A percentile compares a stretch with the other conserved stretches of the same genome.
Conservation (phyloP, 441 rosid genomes). For the Jatropha multifida region DNA sequence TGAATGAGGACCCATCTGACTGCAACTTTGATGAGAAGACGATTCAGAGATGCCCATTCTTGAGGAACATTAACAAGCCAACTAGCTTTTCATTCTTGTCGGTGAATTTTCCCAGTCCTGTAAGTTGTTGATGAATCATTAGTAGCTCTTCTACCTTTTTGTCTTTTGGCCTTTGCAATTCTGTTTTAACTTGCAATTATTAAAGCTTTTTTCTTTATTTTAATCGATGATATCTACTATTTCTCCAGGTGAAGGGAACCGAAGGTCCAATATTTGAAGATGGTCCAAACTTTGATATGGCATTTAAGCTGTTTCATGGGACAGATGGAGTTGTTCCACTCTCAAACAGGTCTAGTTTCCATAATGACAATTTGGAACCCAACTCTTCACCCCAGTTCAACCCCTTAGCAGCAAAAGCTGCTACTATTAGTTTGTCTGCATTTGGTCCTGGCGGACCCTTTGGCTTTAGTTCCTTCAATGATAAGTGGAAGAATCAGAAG, state of each 20-base stretch:
- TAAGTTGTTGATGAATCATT: slow-evolving; percentile 21
- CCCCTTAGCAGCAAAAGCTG: slow-evolving; percentile 53
- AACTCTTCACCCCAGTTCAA: slow-evolving; percentile 48
- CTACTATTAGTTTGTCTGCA: slow-evolving; percentile 62
- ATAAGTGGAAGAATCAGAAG: slow-evolving; percentile 53
- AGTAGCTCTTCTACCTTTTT: neutral
- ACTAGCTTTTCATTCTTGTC: slow-evolving; percentile 66
- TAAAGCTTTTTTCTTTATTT: neutral
- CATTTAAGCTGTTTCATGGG: slow-evolving; percentile 80
- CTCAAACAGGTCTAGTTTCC: slow-evolving; percentile 36
- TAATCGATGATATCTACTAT: neutral
- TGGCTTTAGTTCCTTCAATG: slow-evolving; percentile 51
- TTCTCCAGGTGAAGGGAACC: slow-evolving; percentile 43
- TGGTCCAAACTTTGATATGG: slow-evolving; percentile 64
- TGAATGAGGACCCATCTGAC: slow-evolving; percentile 40
- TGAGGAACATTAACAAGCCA: slow-evolving; percentile 77
- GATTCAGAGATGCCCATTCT: slow-evolving; percentile 71
- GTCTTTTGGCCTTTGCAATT: neutral
- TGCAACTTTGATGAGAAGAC: slow-evolving; percentile 50
- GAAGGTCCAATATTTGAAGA: slow-evolving; percentile 89
- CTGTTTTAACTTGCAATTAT: neutral
- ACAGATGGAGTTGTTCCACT: slow-evolving; percentile 81
- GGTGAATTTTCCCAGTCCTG: slow-evolving; percentile 46
- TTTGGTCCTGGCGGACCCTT: slow-evolving; percentile 67
- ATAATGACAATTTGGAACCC: slow-evolving; percentile 25